A percentile compares a stretch with the other conserved stretches of the same genome.
Conservation (phyloP, 1,139 yeast species). For the Wickerhamiella infanticola region DNA sequence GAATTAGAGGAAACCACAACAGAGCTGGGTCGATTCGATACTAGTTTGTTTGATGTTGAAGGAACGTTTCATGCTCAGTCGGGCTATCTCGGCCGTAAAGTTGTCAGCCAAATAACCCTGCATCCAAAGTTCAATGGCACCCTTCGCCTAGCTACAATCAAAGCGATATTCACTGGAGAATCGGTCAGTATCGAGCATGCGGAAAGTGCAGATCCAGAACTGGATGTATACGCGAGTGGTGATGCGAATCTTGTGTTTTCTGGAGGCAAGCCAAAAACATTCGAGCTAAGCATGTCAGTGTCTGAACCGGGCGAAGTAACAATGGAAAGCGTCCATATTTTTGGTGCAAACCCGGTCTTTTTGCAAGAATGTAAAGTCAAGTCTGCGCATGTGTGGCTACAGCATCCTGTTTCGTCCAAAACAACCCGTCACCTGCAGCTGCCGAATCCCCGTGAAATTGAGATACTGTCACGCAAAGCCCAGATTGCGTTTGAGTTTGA, state of each 20-base stretch:
- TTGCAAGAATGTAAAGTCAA: conserved; percentile 8
- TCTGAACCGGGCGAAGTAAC: conserved; percentile 10
- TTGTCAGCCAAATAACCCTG: conserved; percentile 11
- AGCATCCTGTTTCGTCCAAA: background rate
- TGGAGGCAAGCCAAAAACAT: conserved; percentile 4
- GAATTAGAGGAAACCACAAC: conserved; percentile 1
- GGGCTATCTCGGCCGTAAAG: conserved; percentile 12
- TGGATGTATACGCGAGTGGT: background rate
- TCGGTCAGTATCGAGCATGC: background rate
- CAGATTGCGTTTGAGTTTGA: conserved; percentile 2
- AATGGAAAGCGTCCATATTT: conserved; percentile 5
- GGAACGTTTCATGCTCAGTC: conserved; percentile 8
- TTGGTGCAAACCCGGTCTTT: conserved; percentile 1
- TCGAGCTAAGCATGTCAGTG: conserved; percentile 10
- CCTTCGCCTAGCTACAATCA: conserved; percentile 4
- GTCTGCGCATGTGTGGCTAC: background rate
- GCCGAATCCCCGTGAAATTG: conserved; percentile 1
- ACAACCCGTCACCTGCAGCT: conserved; percentile 7
- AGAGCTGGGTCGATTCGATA: conserved; percentile 1
- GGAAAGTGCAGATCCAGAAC: background rate
- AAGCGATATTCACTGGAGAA: conserved; percentile 2
- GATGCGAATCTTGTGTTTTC: conserved; percentile 5
- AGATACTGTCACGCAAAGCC: conserved; percentile 11
- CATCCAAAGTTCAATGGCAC: conserved; percentile 8
- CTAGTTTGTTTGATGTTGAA: conserved; percentile 5